Conservation (phyloP, 202 grass and related monocot species). For the Bolboschoenoplectus hybrid region DNA sequence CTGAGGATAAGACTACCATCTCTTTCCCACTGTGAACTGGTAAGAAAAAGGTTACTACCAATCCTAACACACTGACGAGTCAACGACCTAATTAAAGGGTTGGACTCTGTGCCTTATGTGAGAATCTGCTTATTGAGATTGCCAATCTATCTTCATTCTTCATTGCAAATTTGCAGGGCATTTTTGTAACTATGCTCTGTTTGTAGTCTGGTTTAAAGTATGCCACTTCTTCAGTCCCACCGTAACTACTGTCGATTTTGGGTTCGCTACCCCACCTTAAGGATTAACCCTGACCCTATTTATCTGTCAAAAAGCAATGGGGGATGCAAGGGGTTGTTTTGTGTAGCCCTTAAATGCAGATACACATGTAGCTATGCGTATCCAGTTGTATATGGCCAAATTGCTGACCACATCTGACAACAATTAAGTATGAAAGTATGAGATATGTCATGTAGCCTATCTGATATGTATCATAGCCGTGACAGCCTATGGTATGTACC, state of each 20-base stretch:
- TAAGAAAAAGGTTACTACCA: background rate
- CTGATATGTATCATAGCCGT: background rate
- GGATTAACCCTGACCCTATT: background rate
- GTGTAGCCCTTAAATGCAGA: background rate
- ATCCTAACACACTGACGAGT: constrained; percentile 10
- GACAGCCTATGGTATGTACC: background rate
- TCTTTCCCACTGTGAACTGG: background rate
- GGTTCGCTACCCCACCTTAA: background rate
- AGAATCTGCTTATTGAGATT: background rate
- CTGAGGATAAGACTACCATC: background rate
- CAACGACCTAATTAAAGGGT: constrained; percentile 12
- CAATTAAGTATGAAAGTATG: background rate
- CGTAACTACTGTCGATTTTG: background rate
- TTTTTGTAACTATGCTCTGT: background rate
- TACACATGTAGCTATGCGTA: background rate
- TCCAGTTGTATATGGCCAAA: background rate
- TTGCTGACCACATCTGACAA: background rate
- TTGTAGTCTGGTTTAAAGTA: background rate
- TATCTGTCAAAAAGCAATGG: background rate
- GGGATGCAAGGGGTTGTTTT: background rate
- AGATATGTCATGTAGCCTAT: background rate
- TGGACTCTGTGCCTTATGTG: background rate
- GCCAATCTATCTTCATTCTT: background rate
- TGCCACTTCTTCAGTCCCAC: background rate
- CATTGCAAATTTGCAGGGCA: background rate